Base-by-base conservation (phyloP, 129 eudicot genomes). In the Tanacetum coccineum region DNA sequence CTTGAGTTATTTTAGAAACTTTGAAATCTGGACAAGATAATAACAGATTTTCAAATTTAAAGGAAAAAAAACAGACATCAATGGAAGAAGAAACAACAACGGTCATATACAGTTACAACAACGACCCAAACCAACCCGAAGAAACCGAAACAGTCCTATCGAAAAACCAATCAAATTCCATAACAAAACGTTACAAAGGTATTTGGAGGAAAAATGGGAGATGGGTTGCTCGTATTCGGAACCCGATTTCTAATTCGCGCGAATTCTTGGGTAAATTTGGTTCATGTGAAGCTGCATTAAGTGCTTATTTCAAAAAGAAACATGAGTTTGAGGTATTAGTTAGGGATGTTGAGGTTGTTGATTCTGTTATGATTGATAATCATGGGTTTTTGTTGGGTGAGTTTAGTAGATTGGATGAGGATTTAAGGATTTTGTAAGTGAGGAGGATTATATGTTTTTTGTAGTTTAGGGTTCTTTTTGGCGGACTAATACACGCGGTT, bases 371-470 rank as follows among this genome's bases (percentile, higher is more conserved):
- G 51, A 72, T 86, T n/a, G 81, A 82, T 70, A 54, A 51, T 1
- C 45, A 77, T 66, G 85, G 91, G 1, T 74, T 53, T 58, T 60
- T 85, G 14, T 17, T 81, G 61, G 90, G 84, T 26, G 87, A 67
- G 26, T 85, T 78, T 32, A 70, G 87, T 49, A 53, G 60, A 30
- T 65, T 79, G 63, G 90, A 81, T 67, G 82, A 84, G 18, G 84
- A 85, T 19, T 68, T 85, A 18, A 53, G 80, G 64, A 73, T 84
- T 36, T 11, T 50, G 79, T 56, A 50, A 62, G 3, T 59, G 59
- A 50, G 42, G 14, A 45, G 39, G 9, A 50, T 44, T 32, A 28
- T 58, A 58, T 58, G 74, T 15, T 46, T 4, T 59, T 4, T 46
- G 5, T 8, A 50, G 57, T 56, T 47, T 66, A 66, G 78, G 61